Base-by-base conservation (phyloP, 2,329 filamentous ascomycete species). In the Helotiales sp. region DNA sequence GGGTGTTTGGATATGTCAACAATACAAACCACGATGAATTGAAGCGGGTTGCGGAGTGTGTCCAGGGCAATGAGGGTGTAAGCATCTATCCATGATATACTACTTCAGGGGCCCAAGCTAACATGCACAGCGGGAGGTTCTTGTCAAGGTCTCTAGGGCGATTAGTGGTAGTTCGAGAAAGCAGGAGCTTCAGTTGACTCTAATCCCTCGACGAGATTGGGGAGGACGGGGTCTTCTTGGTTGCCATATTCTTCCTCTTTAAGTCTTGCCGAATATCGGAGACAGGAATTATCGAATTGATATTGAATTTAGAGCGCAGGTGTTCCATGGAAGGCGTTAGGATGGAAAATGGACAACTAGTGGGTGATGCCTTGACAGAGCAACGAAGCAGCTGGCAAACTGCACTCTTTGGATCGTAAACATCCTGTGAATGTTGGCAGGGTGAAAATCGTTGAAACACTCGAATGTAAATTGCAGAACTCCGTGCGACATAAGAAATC, bases 51-150 rank as follows among this genome's bases (percentile, higher is more conserved):
- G 93, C 90, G n/a, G 91, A 97, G 77, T 90, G 91, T 66, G 95
- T 99, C 0, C 91, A 94, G 76, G 91, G 91, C 71, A 97, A 93
- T 75, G 92, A 97, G 84, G 93, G 91, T 71, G 94, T 96, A 86
- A 83, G 91, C 30, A 8, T 43, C 6, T 6, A 61, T 15, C 1
- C 2, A 1, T 61, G 26, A 20, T 52, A 11, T 30, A 20, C 11
- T n/a, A 45, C 40, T 32, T 20, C 43, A 32, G 43, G 63, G n/a
- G 40, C 20, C 2, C n/a, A 30, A 22, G 57, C 70, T 74, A 50
- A 74, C 64, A 20, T 61, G 17, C 55, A 61, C 74, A 96, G 92
- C 86, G 86, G 75, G 83, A 86, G 52, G 86, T 97, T 49, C 80
- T 89, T 17, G 91, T 97, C 64, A 91, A 89, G 76, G 83, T 89